Conservation (phyloP, 306 rosid genomes). For the Quercus wislizeni region DNA sequence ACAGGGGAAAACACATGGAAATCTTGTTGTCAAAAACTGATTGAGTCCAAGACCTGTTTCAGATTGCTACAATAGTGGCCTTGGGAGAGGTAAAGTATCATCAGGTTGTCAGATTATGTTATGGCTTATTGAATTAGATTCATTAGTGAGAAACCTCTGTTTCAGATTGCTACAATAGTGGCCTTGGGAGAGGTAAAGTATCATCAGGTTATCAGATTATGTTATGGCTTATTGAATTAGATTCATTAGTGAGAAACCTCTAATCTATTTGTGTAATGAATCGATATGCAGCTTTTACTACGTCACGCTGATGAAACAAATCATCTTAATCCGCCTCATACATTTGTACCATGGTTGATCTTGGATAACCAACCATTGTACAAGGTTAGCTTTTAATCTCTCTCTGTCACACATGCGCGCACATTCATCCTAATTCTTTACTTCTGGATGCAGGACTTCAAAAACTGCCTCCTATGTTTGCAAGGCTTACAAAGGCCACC, state of each 20-base stretch:
- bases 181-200: background rate
- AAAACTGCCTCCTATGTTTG: conserved; percentile 22
- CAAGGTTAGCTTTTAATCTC: background rate
- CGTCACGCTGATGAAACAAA: background rate
- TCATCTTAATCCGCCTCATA: background rate
- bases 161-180: background rate
- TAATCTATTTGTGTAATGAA: background rate
- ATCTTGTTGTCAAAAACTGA: background rate
- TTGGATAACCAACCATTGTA: background rate
- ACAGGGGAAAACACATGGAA: background rate
- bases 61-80: background rate
- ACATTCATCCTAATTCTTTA: background rate
- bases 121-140: too few relatives aligned
- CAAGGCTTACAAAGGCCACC: conserved; percentile 23
- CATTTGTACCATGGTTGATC: background rate
- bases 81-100: background rate
- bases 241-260: background rate
- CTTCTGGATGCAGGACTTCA: conserved; percentile 20
- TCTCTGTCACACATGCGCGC: background rate
- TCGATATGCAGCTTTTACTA: background rate
- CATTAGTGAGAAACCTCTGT: background rate
- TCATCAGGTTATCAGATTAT: background rate
- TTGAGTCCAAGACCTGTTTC: background rate
- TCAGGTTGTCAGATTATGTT: too few relatives aligned
- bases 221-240: background rate